Conservation (phyloP, 1,139 yeast species). For the Suhomyces bribrorum region DNA sequence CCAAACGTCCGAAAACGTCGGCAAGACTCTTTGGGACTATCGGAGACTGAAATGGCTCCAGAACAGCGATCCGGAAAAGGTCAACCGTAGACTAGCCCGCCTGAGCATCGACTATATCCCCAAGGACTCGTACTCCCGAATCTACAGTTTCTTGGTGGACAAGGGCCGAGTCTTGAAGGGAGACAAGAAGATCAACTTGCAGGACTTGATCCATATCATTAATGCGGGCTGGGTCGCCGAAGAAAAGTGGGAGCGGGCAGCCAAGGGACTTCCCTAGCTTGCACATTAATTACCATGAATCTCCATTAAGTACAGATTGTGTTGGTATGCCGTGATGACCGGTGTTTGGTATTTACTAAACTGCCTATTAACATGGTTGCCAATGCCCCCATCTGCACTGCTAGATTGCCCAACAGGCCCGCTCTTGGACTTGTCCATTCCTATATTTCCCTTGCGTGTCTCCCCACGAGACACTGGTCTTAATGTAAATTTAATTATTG, state of each 20-base stretch:
- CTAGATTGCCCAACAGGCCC: too few relatives aligned
- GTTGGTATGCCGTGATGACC: too few relatives aligned
- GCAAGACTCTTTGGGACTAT: constrained; percentile 58
- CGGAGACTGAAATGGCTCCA: constrained; percentile 61
- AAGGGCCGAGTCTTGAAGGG: constrained; percentile 55
- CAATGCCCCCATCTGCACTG: too few relatives aligned
- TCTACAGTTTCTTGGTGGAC: constrained; percentile 59
- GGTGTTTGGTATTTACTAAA: too few relatives aligned
- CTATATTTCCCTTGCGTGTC: too few relatives aligned
- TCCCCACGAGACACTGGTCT: background rate
- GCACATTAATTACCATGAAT: too few relatives aligned
- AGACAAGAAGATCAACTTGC: constrained; percentile 55
- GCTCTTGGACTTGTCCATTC: too few relatives aligned
- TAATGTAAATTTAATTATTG: background rate
- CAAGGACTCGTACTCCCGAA: constrained; percentile 51
- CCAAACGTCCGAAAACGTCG: constrained; percentile 26
- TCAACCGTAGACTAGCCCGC: constrained; percentile 15
- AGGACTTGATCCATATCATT: constrained; percentile 59
- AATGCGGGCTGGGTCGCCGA: constrained; percentile 72
- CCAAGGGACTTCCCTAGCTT: constrained; percentile 44
- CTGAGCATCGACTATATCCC: constrained; percentile 42
- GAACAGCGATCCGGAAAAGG: constrained; percentile 17
- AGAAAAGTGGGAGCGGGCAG: constrained; percentile 64
- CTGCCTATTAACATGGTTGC: too few relatives aligned
- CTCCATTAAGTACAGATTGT: too few relatives aligned